Evolutionary conservation across 768 basidiomycete genomes (phyloP).

Genomic region (Coprinellus micaceus): DNA sequence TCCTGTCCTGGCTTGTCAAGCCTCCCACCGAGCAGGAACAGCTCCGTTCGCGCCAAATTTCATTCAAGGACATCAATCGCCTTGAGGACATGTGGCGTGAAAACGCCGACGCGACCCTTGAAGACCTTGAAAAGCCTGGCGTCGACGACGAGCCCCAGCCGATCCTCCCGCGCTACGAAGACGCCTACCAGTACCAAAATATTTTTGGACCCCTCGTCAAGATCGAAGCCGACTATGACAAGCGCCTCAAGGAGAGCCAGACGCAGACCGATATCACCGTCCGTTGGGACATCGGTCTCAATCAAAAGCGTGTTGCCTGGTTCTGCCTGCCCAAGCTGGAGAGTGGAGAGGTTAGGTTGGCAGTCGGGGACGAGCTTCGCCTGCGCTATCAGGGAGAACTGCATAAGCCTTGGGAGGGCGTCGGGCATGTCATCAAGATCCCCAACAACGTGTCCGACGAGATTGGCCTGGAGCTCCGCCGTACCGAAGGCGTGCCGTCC

Average conservation of each 20-base stretch:
- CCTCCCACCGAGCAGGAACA: constrained; percentile 96
- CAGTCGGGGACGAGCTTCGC: constrained; percentile 93
- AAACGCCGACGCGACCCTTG: constrained; percentile 88
- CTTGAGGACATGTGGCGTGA: constrained; percentile 98
- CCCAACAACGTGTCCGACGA: constrained; percentile 99
- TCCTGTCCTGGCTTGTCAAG: constrained; percentile 99
- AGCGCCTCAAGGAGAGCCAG: constrained; percentile 95
- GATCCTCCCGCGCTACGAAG: constrained; percentile 88
- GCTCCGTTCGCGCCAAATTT: constrained; percentile 93
- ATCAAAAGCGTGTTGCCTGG: constrained; percentile 99
- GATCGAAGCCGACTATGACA: constrained; percentile 99
- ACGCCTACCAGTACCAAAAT: constrained; percentile 99
- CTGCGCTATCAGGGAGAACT: constrained; percentile 85
- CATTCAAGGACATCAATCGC: constrained; percentile 94
- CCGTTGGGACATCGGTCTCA: constrained; percentile 96
- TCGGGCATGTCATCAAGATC: constrained; percentile 98
- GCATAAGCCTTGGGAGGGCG: constrained; percentile 94
- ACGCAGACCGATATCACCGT: constrained; percentile 96
- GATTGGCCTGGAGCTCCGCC: constrained; percentile 87
- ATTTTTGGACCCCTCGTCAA: constrained; percentile 99
- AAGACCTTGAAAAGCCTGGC: constrained; percentile 95
- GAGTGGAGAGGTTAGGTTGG: constrained; percentile 94
- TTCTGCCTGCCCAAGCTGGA: constrained; percentile 95
- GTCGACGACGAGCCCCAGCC: constrained; percentile 97
- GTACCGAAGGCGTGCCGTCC: constrained; percentile 88